Base-by-base conservation (phyloP, 2,329 filamentous ascomycete genomes). In the Cordyceps militaris region DNA sequence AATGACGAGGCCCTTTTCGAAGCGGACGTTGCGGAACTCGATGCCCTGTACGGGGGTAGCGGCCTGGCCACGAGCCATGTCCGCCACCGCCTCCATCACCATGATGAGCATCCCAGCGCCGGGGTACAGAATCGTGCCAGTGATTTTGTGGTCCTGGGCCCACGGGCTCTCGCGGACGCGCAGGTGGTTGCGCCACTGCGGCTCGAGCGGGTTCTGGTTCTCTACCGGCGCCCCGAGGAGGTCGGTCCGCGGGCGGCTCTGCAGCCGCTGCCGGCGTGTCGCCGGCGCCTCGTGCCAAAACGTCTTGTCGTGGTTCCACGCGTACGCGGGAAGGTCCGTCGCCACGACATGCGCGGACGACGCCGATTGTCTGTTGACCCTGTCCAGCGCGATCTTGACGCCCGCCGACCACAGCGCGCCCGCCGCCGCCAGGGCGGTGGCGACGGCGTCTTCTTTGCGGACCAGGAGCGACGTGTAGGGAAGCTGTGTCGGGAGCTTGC, bases 101-200 rank as follows among this genome's bases (percentile, higher is more conserved):
- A 71, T 70, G n/a, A 63, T 57, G 3, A 74, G 32, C 59, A 72
- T 75, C 0, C 66, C 71, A 4, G 73, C 68, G 16, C 55, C 67
- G 0, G 75, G 74, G 46, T 74, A 75, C 1, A 78, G 64, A 19
- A 70, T 64, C 6, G 70, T 57, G 58, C 60, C 23, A 63, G 61
- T 74, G 26, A 66, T 55, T 13, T 63, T 54, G 51, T 79, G 75
- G 47, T 76, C 70, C 1, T 53, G 46, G 1, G 79, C 56, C 77
- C 76, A 79, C 2, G 68, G 62, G 3, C 64, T 49, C 8, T 67
- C 65, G 2, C 61, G 59, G 0, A 65, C 16, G 8, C 60, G 57
- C 3, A 71, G 55, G 10, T 66, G 21, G 32, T 68, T 65, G 1
- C 65, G 60, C 66, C 66, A 71, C 0, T 61, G 59, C 5, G 66